Conservation (phyloP, 306 rosid species). For the Comarum palustre region DNA sequence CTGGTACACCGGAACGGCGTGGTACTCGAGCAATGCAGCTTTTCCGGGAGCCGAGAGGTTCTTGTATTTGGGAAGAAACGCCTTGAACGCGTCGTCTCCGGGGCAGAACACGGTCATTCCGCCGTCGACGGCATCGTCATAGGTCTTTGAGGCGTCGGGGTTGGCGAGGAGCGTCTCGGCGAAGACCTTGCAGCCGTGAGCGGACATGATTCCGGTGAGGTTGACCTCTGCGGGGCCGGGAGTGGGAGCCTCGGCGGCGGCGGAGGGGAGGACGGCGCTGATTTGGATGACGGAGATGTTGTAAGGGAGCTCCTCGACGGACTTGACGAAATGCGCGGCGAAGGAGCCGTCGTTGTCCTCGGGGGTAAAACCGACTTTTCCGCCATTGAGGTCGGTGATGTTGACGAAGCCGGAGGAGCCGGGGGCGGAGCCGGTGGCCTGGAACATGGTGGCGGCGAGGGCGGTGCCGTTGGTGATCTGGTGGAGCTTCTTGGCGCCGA, state of each 20-base stretch:
- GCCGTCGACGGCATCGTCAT: slow-evolving; percentile 40
- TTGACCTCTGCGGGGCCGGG: slow-evolving; percentile 60
- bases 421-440: slow-evolving; percentile 75
- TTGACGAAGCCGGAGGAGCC: slow-evolving; percentile 80
- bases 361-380: slow-evolving; percentile 74
- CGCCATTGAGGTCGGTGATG: slow-evolving; percentile 79
- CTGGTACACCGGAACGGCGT: slow-evolving; percentile 63
- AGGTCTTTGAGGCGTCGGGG: slow-evolving; percentile 40
- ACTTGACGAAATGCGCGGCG: slow-evolving; percentile 55
- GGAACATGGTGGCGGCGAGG: slow-evolving; percentile 78
- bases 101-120: slow-evolving; percentile 85
- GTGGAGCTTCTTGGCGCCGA: slow-evolving; percentile 91
- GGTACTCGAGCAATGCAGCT: slow-evolving; percentile 55
- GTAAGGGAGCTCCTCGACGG: slow-evolving; percentile 67
- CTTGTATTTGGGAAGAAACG: slow-evolving; percentile 61
- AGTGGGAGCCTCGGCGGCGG: slow-evolving; percentile 64
- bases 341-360: slow-evolving; percentile 51
- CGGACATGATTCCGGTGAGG: slow-evolving; percentile 58
- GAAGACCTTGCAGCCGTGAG: slow-evolving; percentile 67
- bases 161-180: slow-evolving; percentile 47
- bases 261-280: slow-evolving; percentile 58
- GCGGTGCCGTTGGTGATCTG: slow-evolving; percentile 96
- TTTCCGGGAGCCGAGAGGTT: slow-evolving; percentile 58
- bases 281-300: slow-evolving; percentile 79
- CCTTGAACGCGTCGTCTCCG: slow-evolving; percentile 54